A percentile compares a stretch with the other conserved stretches of the same genome.
These are phyloP conservation scores for Neurospora sp. DNA, from an alignment of 2,329 filamentous ascomycete genomes.

Conservation along the genomic window DNA sequence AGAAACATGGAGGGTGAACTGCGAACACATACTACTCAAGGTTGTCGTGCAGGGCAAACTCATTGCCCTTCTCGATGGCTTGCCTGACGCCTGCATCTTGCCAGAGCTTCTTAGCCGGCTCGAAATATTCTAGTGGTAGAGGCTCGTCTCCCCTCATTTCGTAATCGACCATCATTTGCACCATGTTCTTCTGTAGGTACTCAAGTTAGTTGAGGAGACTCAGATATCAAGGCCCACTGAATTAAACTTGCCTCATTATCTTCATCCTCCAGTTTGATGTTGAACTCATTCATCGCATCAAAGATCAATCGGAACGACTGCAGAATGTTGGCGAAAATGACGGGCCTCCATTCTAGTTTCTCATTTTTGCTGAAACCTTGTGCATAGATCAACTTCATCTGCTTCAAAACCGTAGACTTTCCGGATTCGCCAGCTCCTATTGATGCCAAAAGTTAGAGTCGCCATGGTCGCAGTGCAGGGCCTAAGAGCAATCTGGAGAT, in stretches of 20 bases:
- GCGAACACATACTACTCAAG: constrained; percentile 61
- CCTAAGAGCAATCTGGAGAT: not conserved
- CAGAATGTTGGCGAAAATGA: constrained; percentile 91
- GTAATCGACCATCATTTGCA: constrained; percentile 64
- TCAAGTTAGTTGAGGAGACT: constrained; percentile 4
- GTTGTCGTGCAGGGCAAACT: constrained; percentile 94
- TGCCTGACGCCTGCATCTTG: constrained; percentile 70
- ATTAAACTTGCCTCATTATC: constrained; percentile 60
- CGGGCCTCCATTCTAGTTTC: constrained; percentile 85
- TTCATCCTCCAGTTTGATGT: constrained; percentile 66
- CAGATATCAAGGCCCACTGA: not conserved
- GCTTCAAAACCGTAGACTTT: constrained; percentile 94
- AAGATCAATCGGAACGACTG: constrained; percentile 85
- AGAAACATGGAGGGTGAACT: not conserved
- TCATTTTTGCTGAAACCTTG: constrained; percentile 85
- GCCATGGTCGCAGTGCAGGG: not conserved
- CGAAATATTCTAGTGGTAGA: constrained; percentile 66
- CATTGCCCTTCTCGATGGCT: constrained; percentile 88
- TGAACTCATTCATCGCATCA: constrained; percentile 81
- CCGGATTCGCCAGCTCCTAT: constrained; percentile 88
- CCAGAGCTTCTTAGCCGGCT: constrained; percentile 80
- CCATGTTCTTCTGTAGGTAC: constrained; percentile 57
- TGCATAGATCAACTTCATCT: constrained; percentile 97
- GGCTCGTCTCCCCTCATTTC: constrained; percentile 76
- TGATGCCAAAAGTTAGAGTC: constrained; percentile 18